phyloP scores from a whole-genome alignment of 179 eudicot genomes.

The Drosera spatulata region DNA sequence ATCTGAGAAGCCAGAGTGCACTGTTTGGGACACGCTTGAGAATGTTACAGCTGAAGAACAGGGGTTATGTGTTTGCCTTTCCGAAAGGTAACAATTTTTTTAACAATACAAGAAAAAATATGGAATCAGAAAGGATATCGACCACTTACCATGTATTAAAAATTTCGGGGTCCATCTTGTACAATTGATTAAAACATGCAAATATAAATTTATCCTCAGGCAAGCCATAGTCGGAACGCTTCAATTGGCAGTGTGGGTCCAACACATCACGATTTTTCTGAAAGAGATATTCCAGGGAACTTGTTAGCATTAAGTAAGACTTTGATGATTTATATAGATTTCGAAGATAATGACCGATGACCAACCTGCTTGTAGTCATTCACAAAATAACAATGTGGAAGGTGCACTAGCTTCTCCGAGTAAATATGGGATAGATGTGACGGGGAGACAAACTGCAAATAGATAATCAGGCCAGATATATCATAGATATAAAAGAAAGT shows the following conservation, averaged over 20 bases:
- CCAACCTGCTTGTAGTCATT: constrained; percentile 94
- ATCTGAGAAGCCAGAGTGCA: constrained; percentile 93
- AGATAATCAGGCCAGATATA: not conserved
- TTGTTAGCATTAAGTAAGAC: not conserved
- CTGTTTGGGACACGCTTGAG: constrained; percentile 90
- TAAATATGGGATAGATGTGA: constrained; percentile 59
- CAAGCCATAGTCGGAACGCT: constrained; percentile 88
- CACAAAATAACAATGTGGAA: constrained; percentile 94
- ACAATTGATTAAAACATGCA: constrained; percentile 95
- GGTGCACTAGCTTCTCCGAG: constrained; percentile 91
- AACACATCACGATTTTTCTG: constrained; percentile 92
- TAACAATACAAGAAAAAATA: not conserved
- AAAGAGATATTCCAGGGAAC: not conserved
- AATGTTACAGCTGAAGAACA: constrained; percentile 75
- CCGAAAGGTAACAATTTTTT: not conserved
- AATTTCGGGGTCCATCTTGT: constrained; percentile 96
- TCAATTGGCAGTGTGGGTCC: constrained; percentile 53
- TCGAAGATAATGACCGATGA: not conserved
- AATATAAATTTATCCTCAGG: constrained; percentile 94
- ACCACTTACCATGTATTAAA: constrained; percentile 63
- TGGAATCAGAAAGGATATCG: not conserved
- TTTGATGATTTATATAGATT: not conserved
- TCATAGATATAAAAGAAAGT: no score
- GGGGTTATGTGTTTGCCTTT: not conserved
- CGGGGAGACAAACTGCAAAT: constrained; percentile 92